Percentiles rank a stretch among this genome's conserved stretches.
phyloP scores from a whole-genome alignment of 768 basidiomycete genomes.

The Lactarius deliciosus region DNA sequence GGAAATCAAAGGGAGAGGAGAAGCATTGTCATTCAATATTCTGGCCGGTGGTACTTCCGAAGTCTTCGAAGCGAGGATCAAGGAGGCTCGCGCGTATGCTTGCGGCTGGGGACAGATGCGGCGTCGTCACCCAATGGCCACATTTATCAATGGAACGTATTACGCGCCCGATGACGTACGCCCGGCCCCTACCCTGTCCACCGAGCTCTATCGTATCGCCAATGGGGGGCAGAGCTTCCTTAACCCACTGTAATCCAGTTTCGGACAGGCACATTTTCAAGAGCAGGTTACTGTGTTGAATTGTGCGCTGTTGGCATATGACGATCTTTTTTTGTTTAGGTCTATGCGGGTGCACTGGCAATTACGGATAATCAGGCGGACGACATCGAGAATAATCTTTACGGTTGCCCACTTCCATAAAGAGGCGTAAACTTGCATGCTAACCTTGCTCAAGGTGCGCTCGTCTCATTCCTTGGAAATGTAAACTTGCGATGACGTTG shows the following conservation, averaged over 20 bases:
- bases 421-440: constrained; percentile 84
- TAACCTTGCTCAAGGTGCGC: constrained; percentile 86
- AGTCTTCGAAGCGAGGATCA: constrained; percentile 24
- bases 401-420: constrained; percentile 72
- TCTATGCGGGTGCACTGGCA: constrained; percentile 57
- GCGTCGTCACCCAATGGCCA: constrained; percentile 36
- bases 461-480: not conserved
- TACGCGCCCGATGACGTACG: constrained; percentile 21
- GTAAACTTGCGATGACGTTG: not conserved
- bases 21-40: constrained; percentile 8
- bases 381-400: constrained; percentile 75
- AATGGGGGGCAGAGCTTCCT: constrained; percentile 57
- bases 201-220: not conserved
- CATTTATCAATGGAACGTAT: constrained; percentile 49
- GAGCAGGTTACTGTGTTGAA: constrained; percentile 48
- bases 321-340: constrained; percentile 33
- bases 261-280: constrained; percentile 61
- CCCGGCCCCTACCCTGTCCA: not conserved
- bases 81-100: constrained; percentile 36
- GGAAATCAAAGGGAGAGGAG: constrained; percentile 7
- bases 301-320: constrained; percentile 4
- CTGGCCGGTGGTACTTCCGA: constrained; percentile 11
- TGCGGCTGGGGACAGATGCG: constrained; percentile 36
- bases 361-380: constrained; percentile 53
- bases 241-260: constrained; percentile 58